Evolutionary conservation across 108 stramenopile genomes (phyloP).

Genomic region (Nannochloropsis salina): DNA sequence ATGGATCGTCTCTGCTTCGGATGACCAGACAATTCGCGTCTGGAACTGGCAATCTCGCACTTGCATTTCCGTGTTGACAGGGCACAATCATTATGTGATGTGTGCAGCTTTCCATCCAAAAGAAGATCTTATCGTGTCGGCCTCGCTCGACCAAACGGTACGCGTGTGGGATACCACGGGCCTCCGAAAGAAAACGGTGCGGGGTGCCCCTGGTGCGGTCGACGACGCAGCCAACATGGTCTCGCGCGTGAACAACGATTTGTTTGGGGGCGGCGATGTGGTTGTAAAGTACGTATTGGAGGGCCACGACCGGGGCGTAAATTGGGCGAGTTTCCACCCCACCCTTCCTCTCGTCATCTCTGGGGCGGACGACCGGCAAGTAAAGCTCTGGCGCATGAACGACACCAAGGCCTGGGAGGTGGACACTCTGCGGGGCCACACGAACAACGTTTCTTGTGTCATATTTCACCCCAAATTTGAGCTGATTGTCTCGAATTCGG

Average conservation of each 20-base stretch:
- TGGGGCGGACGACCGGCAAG: constrained; percentile 97
- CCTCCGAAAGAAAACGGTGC: constrained; percentile 84
- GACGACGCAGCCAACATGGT: constrained; percentile 41
- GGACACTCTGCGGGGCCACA: constrained; percentile 96
- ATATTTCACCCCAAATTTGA: constrained; percentile 98
- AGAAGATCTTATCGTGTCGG: constrained; percentile 97
- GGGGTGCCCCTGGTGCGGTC: constrained; percentile 49
- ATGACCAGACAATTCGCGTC: constrained; percentile 94
- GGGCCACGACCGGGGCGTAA: constrained; percentile 97
- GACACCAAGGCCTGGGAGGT: constrained; percentile 99
- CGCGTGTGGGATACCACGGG: constrained; percentile 98
- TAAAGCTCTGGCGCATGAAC: constrained; percentile 98
- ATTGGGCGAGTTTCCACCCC: constrained; percentile 99
- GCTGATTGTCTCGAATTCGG: constrained; percentile 91
- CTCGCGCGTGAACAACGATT: constrained; percentile 73
- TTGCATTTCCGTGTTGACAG: constrained; percentile 92
- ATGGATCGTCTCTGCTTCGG: constrained; percentile 84
- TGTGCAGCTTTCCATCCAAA: constrained; percentile 96
- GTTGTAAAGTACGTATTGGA: constrained; percentile 98
- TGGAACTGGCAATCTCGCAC: constrained; percentile 98
- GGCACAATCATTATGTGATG: constrained; percentile 99
- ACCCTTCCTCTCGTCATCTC: constrained; percentile 89
- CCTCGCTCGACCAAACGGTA: constrained; percentile 96
- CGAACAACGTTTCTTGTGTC: constrained; percentile 97
- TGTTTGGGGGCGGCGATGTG: constrained; percentile 97